A percentile compares a stretch with the other conserved stretches of the same genome.
Evolutionary conservation across 2,329 filamentous ascomycete genomes (phyloP).

Genomic region (Alternaria arborescens): DNA sequence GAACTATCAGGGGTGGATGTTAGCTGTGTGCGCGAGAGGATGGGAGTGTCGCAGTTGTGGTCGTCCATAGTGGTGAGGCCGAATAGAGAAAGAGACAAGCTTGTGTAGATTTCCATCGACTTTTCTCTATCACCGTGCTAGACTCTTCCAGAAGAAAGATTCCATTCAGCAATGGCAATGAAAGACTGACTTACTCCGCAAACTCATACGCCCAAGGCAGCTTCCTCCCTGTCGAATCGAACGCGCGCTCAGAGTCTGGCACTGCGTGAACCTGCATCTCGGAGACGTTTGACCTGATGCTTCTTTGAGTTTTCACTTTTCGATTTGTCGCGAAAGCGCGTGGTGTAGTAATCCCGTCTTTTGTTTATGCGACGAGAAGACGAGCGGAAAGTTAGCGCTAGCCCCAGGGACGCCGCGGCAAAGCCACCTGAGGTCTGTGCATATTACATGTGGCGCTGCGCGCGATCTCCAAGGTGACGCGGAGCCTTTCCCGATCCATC

Average conservation of each 20-base stretch:
- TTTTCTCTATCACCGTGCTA: not conserved
- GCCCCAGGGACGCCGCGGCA: slow-evolving; percentile 31
- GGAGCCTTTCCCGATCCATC: slow-evolving; percentile 29
- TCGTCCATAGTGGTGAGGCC: slow-evolving; percentile 1
- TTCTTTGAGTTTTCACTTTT: not conserved
- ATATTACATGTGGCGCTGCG: slow-evolving; percentile 24
- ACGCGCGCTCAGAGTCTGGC: slow-evolving; percentile 68
- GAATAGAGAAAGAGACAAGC: not conserved
- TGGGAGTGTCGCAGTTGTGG: slow-evolving; percentile 1
- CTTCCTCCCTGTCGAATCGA: slow-evolving; percentile 65
- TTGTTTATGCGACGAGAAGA: slow-evolving; percentile 42
- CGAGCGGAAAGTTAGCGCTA: slow-evolving; percentile 22
- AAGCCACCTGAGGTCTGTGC: slow-evolving; percentile 40
- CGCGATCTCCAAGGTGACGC: slow-evolving; percentile 11
- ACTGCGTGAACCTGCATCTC: slow-evolving; percentile 73
- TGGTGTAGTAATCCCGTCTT: slow-evolving; percentile 14
- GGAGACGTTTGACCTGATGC: not conserved
- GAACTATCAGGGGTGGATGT: slow-evolving; percentile 33
- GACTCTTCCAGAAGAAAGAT: not conserved
- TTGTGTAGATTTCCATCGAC: not conserved
- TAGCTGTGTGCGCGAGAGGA: slow-evolving; percentile 17
- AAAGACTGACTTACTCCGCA: slow-evolving; percentile 61
- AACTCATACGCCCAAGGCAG: slow-evolving; percentile 71
- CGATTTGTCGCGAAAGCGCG: slow-evolving; percentile 13
- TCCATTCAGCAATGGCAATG: not conserved